Conservation (phyloP, 371 early-diverging fungal genomes). For the Chytridiales sp. region DNA sequence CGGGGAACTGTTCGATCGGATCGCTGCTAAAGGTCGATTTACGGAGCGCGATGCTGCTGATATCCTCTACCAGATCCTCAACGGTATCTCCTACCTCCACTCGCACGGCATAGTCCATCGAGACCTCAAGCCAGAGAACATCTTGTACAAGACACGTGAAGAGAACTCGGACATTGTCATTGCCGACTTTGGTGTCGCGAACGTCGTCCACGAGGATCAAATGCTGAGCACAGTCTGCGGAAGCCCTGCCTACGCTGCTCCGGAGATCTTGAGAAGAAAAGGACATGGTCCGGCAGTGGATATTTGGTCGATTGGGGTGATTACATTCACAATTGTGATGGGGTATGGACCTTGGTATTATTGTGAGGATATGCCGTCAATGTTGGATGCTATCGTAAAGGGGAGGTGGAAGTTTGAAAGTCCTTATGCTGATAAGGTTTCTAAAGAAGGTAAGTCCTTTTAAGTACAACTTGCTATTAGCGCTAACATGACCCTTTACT, state of each 20-base stretch:
- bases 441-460: conserved; percentile 24
- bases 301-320: conserved; percentile 61
- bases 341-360: conserved; percentile 57
- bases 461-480: background rate
- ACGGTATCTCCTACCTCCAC: conserved; percentile 50
- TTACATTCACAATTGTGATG: conserved; percentile 43
- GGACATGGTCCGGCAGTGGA: conserved; percentile 55
- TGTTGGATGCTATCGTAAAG: conserved; percentile 33
- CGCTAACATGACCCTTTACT: background rate
- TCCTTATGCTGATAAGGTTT: conserved; percentile 37
- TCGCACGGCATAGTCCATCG: conserved; percentile 55
- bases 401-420: conserved; percentile 36
- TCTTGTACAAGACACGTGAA: conserved; percentile 17
- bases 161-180: conserved; percentile 35
- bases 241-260: conserved; percentile 64
- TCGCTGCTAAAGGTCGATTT: conserved; percentile 40
- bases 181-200: conserved; percentile 55
- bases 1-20: conserved; percentile 49
- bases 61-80: conserved; percentile 39
- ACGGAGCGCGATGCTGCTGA: conserved; percentile 44
- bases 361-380: conserved; percentile 32
- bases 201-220: conserved; percentile 41
- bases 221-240: conserved; percentile 46
- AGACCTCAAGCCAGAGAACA: conserved; percentile 47
- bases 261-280: conserved; percentile 56